phyloP scores from a whole-genome alignment of 495 filamentous ascomycete species.

The Pyronema domesticum region DNA sequence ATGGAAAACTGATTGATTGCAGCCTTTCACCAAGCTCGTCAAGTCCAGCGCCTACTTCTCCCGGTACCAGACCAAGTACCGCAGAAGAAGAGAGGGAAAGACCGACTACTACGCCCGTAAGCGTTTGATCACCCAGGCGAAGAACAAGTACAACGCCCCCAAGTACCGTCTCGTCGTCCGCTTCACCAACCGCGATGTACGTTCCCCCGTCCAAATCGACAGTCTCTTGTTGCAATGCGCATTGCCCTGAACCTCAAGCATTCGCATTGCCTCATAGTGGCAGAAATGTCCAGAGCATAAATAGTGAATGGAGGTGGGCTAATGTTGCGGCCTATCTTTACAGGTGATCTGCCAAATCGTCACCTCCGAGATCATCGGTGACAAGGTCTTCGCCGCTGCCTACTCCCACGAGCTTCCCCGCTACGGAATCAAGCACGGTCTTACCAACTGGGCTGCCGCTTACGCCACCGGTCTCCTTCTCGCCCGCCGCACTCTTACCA shows the following conservation, averaged over 20 bases:
- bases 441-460: conserved; percentile 98
- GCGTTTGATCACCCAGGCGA: conserved; percentile 97
- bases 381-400: conserved; percentile 85
- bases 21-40: conserved; percentile 88
- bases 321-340: conserved; percentile 11
- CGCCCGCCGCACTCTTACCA: conserved; percentile 87
- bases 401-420: conserved; percentile 95
- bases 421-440: conserved; percentile 93
- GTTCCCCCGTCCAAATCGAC: background rate
- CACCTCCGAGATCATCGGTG: conserved; percentile 86
- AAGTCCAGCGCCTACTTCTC: conserved; percentile 96
- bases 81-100: conserved; percentile 87
- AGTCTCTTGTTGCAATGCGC: conserved; percentile 1
- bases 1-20: conserved; percentile 23
- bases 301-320: conserved; percentile 9
- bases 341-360: conserved; percentile 88
- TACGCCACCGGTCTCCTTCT: conserved; percentile 93
- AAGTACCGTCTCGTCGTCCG: conserved; percentile 99
- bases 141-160: conserved; percentile 99
- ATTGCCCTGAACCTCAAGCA: conserved; percentile 8
- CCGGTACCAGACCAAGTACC: conserved; percentile 99
- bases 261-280: conserved; percentile 6
- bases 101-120: conserved; percentile 99
- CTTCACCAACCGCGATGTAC: conserved; percentile 91
- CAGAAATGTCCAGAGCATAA: conserved; percentile 5